A percentile compares a stretch with the other conserved stretches of the same genome.
Evolutionary conservation across 306 rosid genomes (phyloP).

Genomic region (Myrica gale): DNA sequence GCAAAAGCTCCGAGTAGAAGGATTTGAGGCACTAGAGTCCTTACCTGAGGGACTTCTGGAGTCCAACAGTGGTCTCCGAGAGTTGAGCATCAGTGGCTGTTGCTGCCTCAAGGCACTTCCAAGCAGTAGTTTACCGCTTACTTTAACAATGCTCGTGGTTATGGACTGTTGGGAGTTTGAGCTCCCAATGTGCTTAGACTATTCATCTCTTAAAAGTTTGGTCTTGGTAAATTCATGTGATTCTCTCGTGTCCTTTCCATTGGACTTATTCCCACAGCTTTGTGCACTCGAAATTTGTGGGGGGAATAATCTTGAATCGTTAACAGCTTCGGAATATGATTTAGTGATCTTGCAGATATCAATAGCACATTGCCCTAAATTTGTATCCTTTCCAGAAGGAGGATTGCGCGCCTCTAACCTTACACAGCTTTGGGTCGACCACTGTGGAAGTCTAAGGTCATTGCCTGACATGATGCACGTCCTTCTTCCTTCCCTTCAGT

Average conservation of each 20-base stretch:
- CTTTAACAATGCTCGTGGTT: not conserved
- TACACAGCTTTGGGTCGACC: too few relatives aligned
- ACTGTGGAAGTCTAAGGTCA: slow-evolving; percentile 1
- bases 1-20: not conserved
- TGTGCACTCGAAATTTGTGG: not conserved
- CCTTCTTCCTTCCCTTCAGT: slow-evolving; percentile 16
- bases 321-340: not conserved
- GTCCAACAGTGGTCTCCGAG: not conserved
- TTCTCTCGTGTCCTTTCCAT: not conserved
- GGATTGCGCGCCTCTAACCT: not conserved
- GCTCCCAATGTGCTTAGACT: not conserved
- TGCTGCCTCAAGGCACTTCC: not conserved
- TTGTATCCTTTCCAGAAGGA: slow-evolving; percentile 6
- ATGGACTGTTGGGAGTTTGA: not conserved
- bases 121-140: not conserved
- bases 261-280: slow-evolving; percentile 8
- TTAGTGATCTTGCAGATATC: slow-evolving; percentile 6
- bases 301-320: slow-evolving; percentile 7
- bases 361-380: slow-evolving; percentile 11
- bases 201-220: not conserved
- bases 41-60: not conserved
- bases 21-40: not conserved
- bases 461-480: slow-evolving; percentile 1
- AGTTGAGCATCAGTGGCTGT: not conserved
- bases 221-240: not conserved